Base-by-base conservation (phyloP, 768 basidiomycete species). In the Fomitopsis serialis region DNA sequence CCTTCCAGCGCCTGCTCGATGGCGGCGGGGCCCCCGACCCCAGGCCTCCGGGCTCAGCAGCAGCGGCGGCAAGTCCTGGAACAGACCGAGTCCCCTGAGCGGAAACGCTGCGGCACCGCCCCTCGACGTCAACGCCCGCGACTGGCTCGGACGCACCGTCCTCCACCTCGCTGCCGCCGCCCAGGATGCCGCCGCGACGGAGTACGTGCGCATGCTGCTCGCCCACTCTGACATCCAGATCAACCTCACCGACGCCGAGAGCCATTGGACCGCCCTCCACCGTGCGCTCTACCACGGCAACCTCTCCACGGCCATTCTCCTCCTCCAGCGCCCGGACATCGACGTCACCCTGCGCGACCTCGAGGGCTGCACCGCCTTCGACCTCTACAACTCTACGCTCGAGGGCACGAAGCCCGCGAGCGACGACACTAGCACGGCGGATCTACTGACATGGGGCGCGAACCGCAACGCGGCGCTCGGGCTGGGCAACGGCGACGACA, bases 301-400 rank as follows among this genome's bases (percentile, higher is more conserved):
- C 60, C 55, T 94, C 9, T 74, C 84, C 45, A 78, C 80, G 43
- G 86, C 79, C 82, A 70, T 90, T 44, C 74, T 94, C 34, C 78
- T 98, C 7, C 70, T 97, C 49, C 82, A 86, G 61, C 81, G 84
- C 36, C 62, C 77, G 21, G 92, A 96, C 61, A 81, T 81, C 22
- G 90, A 97, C 65, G 69, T 74, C 0, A 70, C 77, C 4, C 58
- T 89, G 54, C 92, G 92, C 65, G 96, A 98, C 63, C 63, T 74
- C 25, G 96, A 98, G 60, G 96, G 90, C 0, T 88, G 95, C 67
- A 92, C 92, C 0, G 84, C 93, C 0, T 92, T 92, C 56, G 95
- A 98, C 64, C 70, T 98, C 32, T 97, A 92, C 71, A 98, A 98
- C 65, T 87, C 89, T 3, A 96, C 93, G 0, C 71, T 96, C 56